A percentile compares a stretch with the other conserved stretches of the same genome.
Evolutionary conservation across 192 early-diverging fungal species (phyloP).

Genomic region (Oehlia diaphana): DNA sequence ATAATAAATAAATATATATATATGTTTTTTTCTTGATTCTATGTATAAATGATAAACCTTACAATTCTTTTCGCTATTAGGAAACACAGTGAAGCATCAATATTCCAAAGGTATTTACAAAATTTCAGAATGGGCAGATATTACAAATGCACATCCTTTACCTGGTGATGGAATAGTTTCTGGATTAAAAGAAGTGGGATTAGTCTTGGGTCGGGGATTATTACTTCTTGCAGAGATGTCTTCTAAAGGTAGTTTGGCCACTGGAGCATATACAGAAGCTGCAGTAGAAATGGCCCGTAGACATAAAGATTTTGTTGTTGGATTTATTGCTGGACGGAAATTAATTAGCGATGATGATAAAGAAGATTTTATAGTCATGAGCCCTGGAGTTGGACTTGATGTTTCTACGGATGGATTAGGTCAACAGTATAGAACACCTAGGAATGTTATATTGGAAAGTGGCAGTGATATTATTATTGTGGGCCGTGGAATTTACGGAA

Average conservation of each 20-base stretch:
- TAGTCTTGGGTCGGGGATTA: conserved; percentile 74
- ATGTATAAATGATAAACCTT: neutral
- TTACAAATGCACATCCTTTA: conserved; percentile 93
- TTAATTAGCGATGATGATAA: conserved; percentile 40
- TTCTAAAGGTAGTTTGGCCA: conserved; percentile 81
- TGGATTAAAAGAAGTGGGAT: conserved; percentile 87
- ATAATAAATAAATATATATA: too few relatives aligned
- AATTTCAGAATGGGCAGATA: conserved; percentile 94
- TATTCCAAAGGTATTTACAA: conserved; percentile 88
- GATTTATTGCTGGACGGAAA: conserved; percentile 75
- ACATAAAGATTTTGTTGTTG: conserved; percentile 90
- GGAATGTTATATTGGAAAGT: conserved; percentile 78
- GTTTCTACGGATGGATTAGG: conserved; percentile 84
- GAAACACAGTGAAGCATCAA: conserved; percentile 96
- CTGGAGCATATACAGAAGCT: conserved; percentile 79
- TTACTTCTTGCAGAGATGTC: conserved; percentile 98
- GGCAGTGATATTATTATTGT: conserved; percentile 98
- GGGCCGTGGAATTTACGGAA: conserved; percentile 94
- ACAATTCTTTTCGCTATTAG: conserved; percentile 30
- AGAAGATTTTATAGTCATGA: conserved; percentile 92
- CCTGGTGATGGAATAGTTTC: conserved; percentile 96
- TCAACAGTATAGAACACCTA: conserved; percentile 94
- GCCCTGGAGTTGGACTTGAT: conserved; percentile 90
- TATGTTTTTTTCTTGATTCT: neutral
- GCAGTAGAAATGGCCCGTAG: conserved; percentile 84